These are phyloP conservation scores for Dioscorea dumetorum DNA, from an alignment of 106 monocot genomes.

Conservation along the genomic window DNA sequence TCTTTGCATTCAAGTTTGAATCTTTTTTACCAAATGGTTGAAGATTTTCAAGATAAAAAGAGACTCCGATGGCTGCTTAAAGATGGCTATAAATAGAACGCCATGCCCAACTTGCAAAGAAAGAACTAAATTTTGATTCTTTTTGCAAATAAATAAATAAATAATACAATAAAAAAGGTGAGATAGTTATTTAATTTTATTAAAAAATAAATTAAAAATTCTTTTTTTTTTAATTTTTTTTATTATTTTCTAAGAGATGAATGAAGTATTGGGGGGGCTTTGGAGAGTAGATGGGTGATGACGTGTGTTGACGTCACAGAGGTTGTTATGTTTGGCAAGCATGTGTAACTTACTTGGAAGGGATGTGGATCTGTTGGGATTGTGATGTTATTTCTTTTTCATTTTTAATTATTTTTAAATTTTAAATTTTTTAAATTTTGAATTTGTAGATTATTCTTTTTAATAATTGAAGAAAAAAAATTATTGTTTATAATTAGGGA, in stretches of 20 bases:
- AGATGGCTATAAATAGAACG: neutral
- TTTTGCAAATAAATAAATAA: neutral
- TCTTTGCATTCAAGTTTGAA: neutral
- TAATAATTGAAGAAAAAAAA: neutral
- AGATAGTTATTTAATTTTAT: neutral
- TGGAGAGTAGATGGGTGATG: neutral
- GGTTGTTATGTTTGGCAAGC: neutral
- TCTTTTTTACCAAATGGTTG: too few relatives aligned
- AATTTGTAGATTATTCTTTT: too few relatives aligned
- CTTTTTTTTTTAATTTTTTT: neutral
- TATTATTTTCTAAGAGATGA: neutral
- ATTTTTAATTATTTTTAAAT: neutral
- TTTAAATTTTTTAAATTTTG: too few relatives aligned
- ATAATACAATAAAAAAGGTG: neutral
- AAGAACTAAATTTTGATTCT: neutral
- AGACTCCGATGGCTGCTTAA: neutral
- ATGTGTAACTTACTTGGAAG: neutral
- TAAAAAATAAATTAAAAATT: neutral
- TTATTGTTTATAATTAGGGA: neutral
- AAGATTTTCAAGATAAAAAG: neutral
- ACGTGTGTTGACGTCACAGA: neutral
- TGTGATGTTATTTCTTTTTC: neutral
- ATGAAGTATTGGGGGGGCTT: neutral
- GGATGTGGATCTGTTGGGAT: neutral
- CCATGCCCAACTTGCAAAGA: slow-evolving; percentile 2